phyloP scores from a whole-genome alignment of 1,139 yeast genomes.

The Insectozyma bohioensis region DNA sequence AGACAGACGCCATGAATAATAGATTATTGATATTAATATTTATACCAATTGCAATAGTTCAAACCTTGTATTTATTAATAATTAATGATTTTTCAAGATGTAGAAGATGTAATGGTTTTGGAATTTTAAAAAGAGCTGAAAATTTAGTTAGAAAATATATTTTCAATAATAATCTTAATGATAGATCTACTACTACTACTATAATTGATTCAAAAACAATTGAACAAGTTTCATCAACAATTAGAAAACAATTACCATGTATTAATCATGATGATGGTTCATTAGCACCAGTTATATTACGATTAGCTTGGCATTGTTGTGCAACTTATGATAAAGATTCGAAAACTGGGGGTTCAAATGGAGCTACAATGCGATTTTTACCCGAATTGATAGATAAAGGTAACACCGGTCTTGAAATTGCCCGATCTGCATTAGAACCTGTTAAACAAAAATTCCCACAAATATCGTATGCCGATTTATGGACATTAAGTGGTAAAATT shows the following conservation, averaged over 20 bases:
- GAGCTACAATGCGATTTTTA: conserved; percentile 61
- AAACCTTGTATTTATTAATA: not conserved
- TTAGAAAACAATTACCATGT: conserved; percentile 15
- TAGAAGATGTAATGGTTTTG: not conserved
- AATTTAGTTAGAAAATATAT: conserved; percentile 1
- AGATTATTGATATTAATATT: conserved; percentile 1
- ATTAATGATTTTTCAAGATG: not conserved
- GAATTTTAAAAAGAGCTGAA: not conserved
- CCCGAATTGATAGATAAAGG: conserved; percentile 52
- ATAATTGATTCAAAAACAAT: conserved; percentile 17
- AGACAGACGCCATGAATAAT: conserved; percentile 2
- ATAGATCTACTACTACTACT: conserved; percentile 1
- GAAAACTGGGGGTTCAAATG: conserved; percentile 68
- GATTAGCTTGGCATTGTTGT: conserved; percentile 72
- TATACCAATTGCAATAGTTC: not conserved
- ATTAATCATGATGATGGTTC: conserved; percentile 60
- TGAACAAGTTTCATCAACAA: conserved; percentile 15
- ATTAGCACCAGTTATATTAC: conserved; percentile 60
- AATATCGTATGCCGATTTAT: conserved; percentile 64
- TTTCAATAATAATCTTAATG: conserved; percentile 1
- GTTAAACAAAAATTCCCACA: conserved; percentile 56
- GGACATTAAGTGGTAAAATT: conserved; percentile 64
- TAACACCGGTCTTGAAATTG: conserved; percentile 59
- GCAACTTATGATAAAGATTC: conserved; percentile 59
- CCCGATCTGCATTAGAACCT: conserved; percentile 56